Base-by-base conservation (phyloP, 129 eudicot genomes). In the Chrysanthemum seticuspe region DNA sequence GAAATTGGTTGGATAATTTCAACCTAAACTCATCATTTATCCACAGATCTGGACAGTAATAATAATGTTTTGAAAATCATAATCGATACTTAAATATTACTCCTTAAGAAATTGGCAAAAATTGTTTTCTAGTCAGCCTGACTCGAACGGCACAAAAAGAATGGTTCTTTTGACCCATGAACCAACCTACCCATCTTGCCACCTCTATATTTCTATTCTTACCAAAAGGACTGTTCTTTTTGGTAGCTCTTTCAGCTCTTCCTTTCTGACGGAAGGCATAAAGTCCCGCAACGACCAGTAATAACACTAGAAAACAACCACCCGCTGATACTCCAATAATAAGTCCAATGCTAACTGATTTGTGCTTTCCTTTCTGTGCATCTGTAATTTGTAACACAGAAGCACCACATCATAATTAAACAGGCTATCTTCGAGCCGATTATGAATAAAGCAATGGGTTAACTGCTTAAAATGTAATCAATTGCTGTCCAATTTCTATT, bases 281-380 rank as follows among this genome's bases (percentile, higher is more conserved):
- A 77, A 85, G 51, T 81, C 92, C 97, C 13, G 87, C 91, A 74
- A 89, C 14, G 12, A 88, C 48, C 68, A 86, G 66, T 71, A 88
- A 74, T 54, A 94, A 11, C 51, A 90, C 48, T 8, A 90, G 87
- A 62, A 82, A 76, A 73, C 70, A 78, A 64, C 92, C 98, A 63
- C 98, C 95, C 56, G 58, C 90, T 10, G 87, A 78, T 70, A 87
- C 85, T 80, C 95, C 96, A 74, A 85, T 71, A 65, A 87, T 76
- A 59, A 82, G 18, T 21, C 87, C 86, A 13, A 67, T 75, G 65
- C 79, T 84, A 48, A 79, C 15, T 56, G 96, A 83, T 77, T 85
- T 89, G 65, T 66, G 27, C 11, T 80, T 62, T 9, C 70, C 70
- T 0, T 74, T 62, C 19, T 64, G 10, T 68, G 57, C 54, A 50